phyloP scores from a whole-genome alignment of 2,329 filamentous ascomycete species.

The Neonectria neomacrospora region DNA sequence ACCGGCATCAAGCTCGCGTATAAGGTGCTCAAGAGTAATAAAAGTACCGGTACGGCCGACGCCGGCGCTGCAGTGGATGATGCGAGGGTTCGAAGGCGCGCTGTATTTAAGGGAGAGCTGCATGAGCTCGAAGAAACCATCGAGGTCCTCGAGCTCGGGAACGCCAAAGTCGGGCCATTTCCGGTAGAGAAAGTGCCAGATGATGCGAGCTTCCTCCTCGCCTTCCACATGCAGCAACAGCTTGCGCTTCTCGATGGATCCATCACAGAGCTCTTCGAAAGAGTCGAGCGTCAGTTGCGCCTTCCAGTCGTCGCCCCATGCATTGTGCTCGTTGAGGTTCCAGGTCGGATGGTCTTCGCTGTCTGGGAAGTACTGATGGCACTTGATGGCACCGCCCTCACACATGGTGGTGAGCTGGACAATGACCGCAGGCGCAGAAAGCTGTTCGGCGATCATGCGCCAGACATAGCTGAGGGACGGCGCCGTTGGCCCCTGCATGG shows the following conservation, averaged over 20 bases:
- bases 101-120: constrained; percentile 69
- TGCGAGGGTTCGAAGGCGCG: constrained; percentile 71
- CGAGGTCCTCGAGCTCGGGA: constrained; percentile 74
- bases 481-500: constrained; percentile 89
- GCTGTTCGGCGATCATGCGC: constrained; percentile 93
- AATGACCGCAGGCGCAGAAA: constrained; percentile 78
- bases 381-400: constrained; percentile 83
- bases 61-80: constrained; percentile 90
- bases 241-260: constrained; percentile 78
- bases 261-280: constrained; percentile 64
- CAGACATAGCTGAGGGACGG: constrained; percentile 85
- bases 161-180: constrained; percentile 93
- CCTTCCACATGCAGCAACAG: constrained; percentile 67
- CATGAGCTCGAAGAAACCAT: constrained; percentile 76
- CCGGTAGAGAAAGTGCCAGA: constrained; percentile 88
- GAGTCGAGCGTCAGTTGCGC: constrained; percentile 76
- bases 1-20: constrained; percentile 82
- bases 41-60: constrained; percentile 96
- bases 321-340: constrained; percentile 70
- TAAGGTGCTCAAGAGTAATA: constrained; percentile 92
- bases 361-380: constrained; percentile 86
- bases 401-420: constrained; percentile 94
- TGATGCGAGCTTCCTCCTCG: constrained; percentile 62
- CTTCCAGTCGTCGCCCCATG: constrained; percentile 73
- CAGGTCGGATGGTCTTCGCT: constrained; percentile 63